These are phyloP conservation scores for Podospora didyma DNA, from an alignment of 495 filamentous ascomycete genomes.

Conservation along the genomic window DNA sequence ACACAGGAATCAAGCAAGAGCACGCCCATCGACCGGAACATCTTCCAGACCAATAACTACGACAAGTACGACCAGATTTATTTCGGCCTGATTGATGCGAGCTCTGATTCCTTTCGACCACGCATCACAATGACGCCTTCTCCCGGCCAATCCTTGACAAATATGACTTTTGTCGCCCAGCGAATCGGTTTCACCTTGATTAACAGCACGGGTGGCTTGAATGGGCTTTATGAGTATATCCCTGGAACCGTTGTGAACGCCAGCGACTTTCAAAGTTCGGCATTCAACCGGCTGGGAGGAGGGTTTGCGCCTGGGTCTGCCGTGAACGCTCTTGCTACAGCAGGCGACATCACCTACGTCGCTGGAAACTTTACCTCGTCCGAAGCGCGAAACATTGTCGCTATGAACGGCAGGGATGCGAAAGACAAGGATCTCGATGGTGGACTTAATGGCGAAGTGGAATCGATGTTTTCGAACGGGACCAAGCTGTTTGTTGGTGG, in stretches of 20 bases:
- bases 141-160: conserved; percentile 53
- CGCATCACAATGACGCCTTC: conserved; percentile 72
- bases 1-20: conserved; percentile 44
- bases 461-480: conserved; percentile 61
- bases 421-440: conserved; percentile 58
- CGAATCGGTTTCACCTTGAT: conserved; percentile 73
- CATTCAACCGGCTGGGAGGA: conserved; percentile 68
- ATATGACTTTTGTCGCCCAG: conserved; percentile 80
- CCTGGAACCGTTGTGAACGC: conserved; percentile 55
- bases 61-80: conserved; percentile 95
- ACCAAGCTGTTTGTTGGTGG: conserved; percentile 78
- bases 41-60: conserved; percentile 87
- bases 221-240: conserved; percentile 88
- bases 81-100: conserved; percentile 75
- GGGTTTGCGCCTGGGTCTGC: conserved; percentile 60
- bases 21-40: conserved; percentile 42
- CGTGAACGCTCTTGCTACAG: conserved; percentile 58
- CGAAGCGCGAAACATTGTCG: conserved; percentile 68
- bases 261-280: conserved; percentile 63
- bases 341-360: conserved; percentile 62
- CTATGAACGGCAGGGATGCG: conserved; percentile 58
- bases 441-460: conserved; percentile 78
- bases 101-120: conserved; percentile 69
- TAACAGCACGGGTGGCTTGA: conserved; percentile 67
- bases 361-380: conserved; percentile 79